Evolutionary conservation across 2,329 filamentous ascomycete species (phyloP).

Genomic region (Lithohypha guttulata): DNA sequence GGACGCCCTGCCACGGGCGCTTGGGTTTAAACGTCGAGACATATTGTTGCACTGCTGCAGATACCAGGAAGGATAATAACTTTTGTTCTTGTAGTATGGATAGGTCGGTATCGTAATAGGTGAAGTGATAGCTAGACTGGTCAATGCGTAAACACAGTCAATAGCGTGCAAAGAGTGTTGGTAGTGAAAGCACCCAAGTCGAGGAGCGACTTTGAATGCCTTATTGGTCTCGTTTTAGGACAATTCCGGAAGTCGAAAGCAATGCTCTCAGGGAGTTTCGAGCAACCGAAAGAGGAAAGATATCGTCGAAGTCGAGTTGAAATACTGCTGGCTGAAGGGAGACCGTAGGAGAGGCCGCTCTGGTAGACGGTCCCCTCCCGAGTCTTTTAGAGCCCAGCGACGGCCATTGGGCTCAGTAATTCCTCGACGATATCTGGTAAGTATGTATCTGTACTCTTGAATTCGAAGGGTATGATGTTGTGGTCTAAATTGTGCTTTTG

Average conservation of each 20-base stretch:
- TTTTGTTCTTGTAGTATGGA: background rate
- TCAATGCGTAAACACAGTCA: constrained; percentile 12
- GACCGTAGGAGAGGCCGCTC: constrained; percentile 47
- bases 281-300: constrained; percentile 42
- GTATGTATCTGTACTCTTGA: constrained; percentile 18
- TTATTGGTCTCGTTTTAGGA: constrained; percentile 31
- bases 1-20: constrained; percentile 17
- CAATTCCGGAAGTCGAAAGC: constrained; percentile 51
- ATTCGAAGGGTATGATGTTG: constrained; percentile 7
- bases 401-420: constrained; percentile 52
- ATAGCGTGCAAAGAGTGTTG: background rate
- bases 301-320: constrained; percentile 43
- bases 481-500: constrained; percentile 17
- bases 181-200: constrained; percentile 19
- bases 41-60: constrained; percentile 9
- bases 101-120: constrained; percentile 7
- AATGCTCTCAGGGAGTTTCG: constrained; percentile 25
- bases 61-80: background rate
- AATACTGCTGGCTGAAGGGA: constrained; percentile 67
- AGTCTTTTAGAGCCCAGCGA: constrained; percentile 85
- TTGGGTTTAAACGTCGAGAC: constrained; percentile 17
- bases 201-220: constrained; percentile 21
- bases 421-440: constrained; percentile 58
- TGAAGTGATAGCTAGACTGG: constrained; percentile 16
- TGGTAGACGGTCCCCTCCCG: constrained; percentile 58